phyloP scores from a whole-genome alignment of 805 yeast genomes.

The Myxozyma udenii region DNA sequence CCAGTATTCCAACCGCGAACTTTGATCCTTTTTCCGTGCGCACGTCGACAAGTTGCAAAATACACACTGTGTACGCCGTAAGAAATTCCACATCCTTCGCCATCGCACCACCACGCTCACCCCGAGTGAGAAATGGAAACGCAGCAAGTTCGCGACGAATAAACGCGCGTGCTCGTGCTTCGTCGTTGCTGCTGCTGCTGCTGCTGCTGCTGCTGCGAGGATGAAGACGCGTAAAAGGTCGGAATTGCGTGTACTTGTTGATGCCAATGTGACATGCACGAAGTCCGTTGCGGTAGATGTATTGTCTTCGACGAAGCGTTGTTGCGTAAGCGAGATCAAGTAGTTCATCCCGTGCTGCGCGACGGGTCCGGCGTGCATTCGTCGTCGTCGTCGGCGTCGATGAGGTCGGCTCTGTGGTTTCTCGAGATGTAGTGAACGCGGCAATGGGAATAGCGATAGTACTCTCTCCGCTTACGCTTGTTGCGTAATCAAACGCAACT shows the following conservation, averaged over 20 bases:
- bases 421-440: neutral
- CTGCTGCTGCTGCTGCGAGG: too few species aligned
- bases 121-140: constrained; percentile 14
- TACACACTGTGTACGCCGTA: constrained; percentile 8
- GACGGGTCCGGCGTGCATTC: too few species aligned
- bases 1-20: constrained; percentile 4
- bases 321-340: neutral
- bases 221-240: too few species aligned
- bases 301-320: constrained; percentile 11
- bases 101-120: neutral
- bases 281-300: constrained; percentile 16
- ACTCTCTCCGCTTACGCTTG: neutral
- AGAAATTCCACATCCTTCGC: constrained; percentile 15
- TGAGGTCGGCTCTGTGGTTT: too few species aligned
- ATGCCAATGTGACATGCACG: constrained; percentile 24
- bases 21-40: constrained; percentile 11
- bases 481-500: constrained; percentile 4
- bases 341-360: too few species aligned
- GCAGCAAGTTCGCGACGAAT: constrained; percentile 23
- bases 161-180: constrained; percentile 12
- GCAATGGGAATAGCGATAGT: neutral
- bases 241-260: constrained; percentile 15
- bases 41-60: constrained; percentile 17
- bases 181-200: too few species aligned
- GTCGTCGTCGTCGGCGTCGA: too few species aligned